Base-by-base conservation (phyloP, 108 stramenopile genomes). In the Mediolabrus comicus region DNA sequence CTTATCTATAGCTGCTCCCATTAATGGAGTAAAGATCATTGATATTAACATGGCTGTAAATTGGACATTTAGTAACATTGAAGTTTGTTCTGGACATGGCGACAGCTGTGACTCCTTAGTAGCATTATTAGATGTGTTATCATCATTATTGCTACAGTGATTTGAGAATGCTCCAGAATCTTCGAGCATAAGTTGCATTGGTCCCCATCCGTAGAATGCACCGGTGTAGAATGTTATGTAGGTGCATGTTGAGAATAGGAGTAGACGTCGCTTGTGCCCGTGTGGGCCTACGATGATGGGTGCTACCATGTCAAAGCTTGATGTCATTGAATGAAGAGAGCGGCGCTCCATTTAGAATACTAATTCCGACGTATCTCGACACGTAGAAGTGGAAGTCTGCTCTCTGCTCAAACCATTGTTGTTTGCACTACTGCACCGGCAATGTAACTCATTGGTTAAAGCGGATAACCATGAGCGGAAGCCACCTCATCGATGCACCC, bases 181-280 rank as follows among this genome's bases (percentile, higher is more conserved):
- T 68, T 84, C 77, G 0, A 84, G 60, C 64, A 84, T 53, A 7
- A 80, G 52, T 57, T 79, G 77, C 77, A 85, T 79, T 3, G 80
- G 84, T n/a, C 84, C 84, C 26, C 53, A 85, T 32, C 81, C 78
- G 66, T 67, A 82, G 30, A 75, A 69, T 1, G 77, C 77, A n/a
- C 81, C 84, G 7, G 76, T 69, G 54, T 66, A 81, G 35, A 81
- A 33, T 31, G 22, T 34, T 3, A 59, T 59, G 33, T 59, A 59
- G 59, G 35, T n/a, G n/a, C 59, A 59, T 59, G 59, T 36, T 34
- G 59, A 56, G 43, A 46, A 19, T 16, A 46, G 43, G 17, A 46
- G 43, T 19, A 46, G 43, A 0, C 19, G 19, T 22, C 43, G 19
- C 22, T 19, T 3, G 0, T 46, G 2, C 19, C 43, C 43, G 43